Base-by-base conservation (phyloP, 192 early-diverging fungal genomes). In the Ramicandelaber brevisporus region DNA sequence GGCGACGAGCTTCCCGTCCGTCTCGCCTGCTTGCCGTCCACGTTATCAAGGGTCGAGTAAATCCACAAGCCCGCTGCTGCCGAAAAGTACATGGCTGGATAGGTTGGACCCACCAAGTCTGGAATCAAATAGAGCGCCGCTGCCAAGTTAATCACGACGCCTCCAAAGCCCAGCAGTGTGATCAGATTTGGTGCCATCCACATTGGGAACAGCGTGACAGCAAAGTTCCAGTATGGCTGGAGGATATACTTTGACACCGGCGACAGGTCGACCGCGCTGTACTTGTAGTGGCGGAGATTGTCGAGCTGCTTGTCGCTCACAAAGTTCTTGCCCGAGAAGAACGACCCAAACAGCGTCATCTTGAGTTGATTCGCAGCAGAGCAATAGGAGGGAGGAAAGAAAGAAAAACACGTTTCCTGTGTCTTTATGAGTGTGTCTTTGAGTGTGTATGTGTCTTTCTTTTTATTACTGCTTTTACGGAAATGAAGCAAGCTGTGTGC, bases 161-260 rank as follows among this genome's bases (percentile, higher is more conserved):
- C 79, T 20, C 68, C 58, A 21, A 83, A 51, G 5, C 79, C 79
- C 24, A 65, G 62, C 26, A 83, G 50, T 17, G 79, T 83, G 33
- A 83, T 83, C 20, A 83, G 58, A 35, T 83, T 83, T 23, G 79
- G 79, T 0, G 86, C 86, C 65, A 90, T 67, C 82, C 82, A 90
- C 42, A 73, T 51, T 10, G 86, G 86, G 46, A 90, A 84, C 26
- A 83, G 45, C 6, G 68, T 72, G 15, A 85, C 72, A n/a, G 71
- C 68, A 65, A 72, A 77, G 43, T 78, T 77, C 85, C 86, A 90
- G 49, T 87, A 90, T 39, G 70, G 81, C 15, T 48, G 57, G 14
- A 87, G 57, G 16, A 90, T 52, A 41, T 85, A 81, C 30, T 73
- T 66, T 17, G 78, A 68, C 15, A 81, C 45, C 21, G 67, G 70